These are phyloP conservation scores for Begonia masoniana DNA, from an alignment of 306 rosid genomes.

Conservation along the genomic window DNA sequence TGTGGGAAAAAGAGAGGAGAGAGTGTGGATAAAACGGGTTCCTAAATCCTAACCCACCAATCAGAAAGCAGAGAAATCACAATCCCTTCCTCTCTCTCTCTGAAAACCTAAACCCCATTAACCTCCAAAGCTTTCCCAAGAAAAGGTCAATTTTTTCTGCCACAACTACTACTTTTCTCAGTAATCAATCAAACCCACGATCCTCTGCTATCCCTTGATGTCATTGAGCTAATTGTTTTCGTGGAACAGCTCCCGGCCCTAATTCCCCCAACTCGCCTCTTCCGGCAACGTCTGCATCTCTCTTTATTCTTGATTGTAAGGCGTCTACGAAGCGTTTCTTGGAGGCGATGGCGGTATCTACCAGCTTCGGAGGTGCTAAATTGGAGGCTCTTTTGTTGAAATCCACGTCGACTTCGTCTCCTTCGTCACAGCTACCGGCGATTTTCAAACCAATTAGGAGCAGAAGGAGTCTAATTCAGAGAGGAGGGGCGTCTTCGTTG, in stretches of 20 bases:
- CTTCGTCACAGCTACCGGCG: slow-evolving; percentile 14
- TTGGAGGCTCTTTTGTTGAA: slow-evolving; percentile 34
- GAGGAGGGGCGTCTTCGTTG: slow-evolving; percentile 19
- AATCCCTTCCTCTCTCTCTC: slow-evolving; percentile 5
- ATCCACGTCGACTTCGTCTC: slow-evolving; percentile 27
- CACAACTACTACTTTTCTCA: no score
- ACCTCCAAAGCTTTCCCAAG: neutral
- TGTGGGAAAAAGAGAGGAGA: slow-evolving; percentile 4
- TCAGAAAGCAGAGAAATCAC: slow-evolving; percentile 52
- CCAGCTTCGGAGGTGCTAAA: slow-evolving; percentile 36
- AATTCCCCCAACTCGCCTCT: neutral
- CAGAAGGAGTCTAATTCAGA: slow-evolving; percentile 25
- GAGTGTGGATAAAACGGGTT: slow-evolving; percentile 87
- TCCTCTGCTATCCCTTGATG: no score
- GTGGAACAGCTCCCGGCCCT: neutral
- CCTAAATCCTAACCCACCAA: slow-evolving; percentile 33
- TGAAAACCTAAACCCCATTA: neutral
- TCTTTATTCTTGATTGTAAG: slow-evolving; percentile 18
- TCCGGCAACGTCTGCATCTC: neutral
- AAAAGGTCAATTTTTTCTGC: neutral
- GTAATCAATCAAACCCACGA: no score
- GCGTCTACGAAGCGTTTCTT: slow-evolving; percentile 5
- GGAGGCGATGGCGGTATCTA: slow-evolving; percentile 39
- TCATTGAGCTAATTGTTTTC: no score
- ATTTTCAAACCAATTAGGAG: slow-evolving; percentile 18